Evolutionary conservation across 345 rosid genomes (phyloP), one percentile per base, ranked within the genome.

Genomic region (Lumnitzera racemosa): DNA sequence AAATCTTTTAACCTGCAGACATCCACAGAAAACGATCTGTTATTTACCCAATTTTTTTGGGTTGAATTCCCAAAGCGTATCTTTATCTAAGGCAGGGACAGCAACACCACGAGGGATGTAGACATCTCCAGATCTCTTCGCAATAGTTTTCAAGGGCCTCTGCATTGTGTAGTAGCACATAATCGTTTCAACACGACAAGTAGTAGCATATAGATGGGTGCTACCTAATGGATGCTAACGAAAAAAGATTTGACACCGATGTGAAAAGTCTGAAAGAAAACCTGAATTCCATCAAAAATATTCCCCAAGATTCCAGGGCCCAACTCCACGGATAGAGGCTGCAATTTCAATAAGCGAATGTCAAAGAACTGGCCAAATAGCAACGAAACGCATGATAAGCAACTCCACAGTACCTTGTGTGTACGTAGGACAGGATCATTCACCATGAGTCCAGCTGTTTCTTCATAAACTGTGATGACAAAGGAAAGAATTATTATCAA

Each of bases 281-380:
- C 99, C 98, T 95, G 98, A 83, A 95, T 90, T 53, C 99, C 99
- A 66, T 95, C 99, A 67, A 95, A 90, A 62, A 90, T 95, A 74
- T 90, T 90, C 66, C 98, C 99, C 79, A 95, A 73, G 49, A 95
- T 95, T 78, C 99, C 99, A 36, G 99, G 98, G 67, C 99, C 99
- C 68, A 95, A 69, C 82, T 95, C 98, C 75, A 90, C 96, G 7
- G 99, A 90, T 49, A 95, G 77, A 57, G 99, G 99, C 99, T 88
- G 90, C 20, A 84, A 70, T 53, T 65, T 72, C 64, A 74, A 51
- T n/a, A 62, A 12, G 53, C 15, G 23, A 23, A 56, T 2, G 53
- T 57, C 52, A 63, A 75, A 74, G 49, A 59, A 66, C 23, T 54
- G 51, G 51, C 54, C 24, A 47, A 50, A n/a, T 49, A 46, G 13